Evolutionary conservation across 768 basidiomycete genomes (phyloP).

Genomic region (Mycena galericulata): DNA sequence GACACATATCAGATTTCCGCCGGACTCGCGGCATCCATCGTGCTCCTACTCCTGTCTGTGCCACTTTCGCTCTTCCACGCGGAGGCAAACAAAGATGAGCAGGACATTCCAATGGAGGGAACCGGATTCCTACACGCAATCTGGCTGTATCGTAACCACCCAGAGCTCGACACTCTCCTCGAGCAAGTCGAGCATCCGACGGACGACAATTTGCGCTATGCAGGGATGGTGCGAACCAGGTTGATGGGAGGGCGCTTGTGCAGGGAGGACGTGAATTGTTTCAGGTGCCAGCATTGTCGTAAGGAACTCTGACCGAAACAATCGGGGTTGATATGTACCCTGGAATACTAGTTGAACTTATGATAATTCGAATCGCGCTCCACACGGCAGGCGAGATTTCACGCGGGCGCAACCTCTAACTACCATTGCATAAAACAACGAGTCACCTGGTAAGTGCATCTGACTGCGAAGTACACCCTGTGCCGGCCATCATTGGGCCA

Average conservation of each 20-base stretch:
- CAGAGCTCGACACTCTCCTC: neutral
- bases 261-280: too few relatives aligned
- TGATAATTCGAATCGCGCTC: too few relatives aligned
- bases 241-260: neutral
- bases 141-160: conserved; percentile 10
- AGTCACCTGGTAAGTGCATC: too few relatives aligned
- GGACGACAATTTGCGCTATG: neutral
- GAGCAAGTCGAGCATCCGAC: neutral
- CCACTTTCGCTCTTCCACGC: neutral
- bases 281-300: too few relatives aligned
- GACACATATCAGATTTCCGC: neutral
- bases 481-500: too few relatives aligned
- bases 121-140: neutral
- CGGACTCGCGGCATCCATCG: neutral
- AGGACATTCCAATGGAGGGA: neutral
- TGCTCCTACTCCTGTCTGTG: neutral
- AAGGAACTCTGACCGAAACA: too few relatives aligned
- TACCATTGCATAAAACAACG: too few relatives aligned
- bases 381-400: too few relatives aligned
- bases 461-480: too few relatives aligned
- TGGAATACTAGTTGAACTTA: too few relatives aligned
- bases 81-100: neutral
- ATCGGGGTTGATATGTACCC: too few relatives aligned
- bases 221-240: conserved; percentile 3
- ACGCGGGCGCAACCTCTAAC: too few relatives aligned